Conservation (phyloP, 2,329 filamentous ascomycete species). For the Penicillium sp. region DNA sequence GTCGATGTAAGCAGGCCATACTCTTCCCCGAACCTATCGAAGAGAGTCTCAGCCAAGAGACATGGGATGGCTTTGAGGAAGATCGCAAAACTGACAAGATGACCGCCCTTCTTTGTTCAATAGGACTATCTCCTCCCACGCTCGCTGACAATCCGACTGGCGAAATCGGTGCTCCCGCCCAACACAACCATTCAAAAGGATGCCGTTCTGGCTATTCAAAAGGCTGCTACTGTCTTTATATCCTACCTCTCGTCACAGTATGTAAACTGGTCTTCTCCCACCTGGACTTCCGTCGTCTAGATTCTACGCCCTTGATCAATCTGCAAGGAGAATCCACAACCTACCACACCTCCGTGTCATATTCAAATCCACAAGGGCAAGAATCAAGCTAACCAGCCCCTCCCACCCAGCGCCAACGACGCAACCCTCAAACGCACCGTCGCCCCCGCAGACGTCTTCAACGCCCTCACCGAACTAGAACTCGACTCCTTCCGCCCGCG, state of each 20-base stretch:
- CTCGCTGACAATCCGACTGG: conserved; percentile 62
- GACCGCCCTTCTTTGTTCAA: neutral
- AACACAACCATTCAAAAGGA: conserved; percentile 69
- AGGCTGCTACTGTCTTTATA: conserved; percentile 68
- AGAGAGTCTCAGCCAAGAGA: neutral
- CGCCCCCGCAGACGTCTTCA: conserved; percentile 61
- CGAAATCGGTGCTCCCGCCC: conserved; percentile 64
- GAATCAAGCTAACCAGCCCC: neutral
- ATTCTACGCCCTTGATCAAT: neutral
- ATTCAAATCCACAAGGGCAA: neutral
- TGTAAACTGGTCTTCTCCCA: conserved; percentile 20
- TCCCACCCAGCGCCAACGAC: conserved; percentile 58
- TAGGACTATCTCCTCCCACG: conserved; percentile 66
- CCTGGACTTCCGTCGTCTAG: neutral
- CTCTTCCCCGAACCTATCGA: neutral
- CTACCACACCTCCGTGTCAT: neutral
- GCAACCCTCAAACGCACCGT: conserved; percentile 65
- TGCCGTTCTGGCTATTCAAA: conserved; percentile 64
- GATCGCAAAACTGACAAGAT: neutral
- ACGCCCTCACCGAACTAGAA: conserved; percentile 62
- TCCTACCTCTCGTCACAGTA: conserved; percentile 64
- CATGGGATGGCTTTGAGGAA: too few species aligned
- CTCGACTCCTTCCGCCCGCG: conserved; percentile 61
- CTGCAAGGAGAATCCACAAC: neutral
- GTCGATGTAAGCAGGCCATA: conserved; percentile 37